Conservation (phyloP, 1,139 yeast species). For the Pneumocystis jirovecii region DNA sequence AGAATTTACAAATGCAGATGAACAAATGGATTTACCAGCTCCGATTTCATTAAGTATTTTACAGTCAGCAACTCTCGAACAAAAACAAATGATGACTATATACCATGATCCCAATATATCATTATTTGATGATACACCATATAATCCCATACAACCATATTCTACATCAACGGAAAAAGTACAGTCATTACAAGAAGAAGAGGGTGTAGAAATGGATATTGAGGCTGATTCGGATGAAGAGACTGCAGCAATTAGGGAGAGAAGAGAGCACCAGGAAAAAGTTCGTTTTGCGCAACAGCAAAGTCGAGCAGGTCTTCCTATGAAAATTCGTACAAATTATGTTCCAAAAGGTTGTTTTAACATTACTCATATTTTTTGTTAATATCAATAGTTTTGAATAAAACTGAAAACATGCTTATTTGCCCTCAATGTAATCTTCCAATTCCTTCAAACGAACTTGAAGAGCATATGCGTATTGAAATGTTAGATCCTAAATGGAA, state of each 20-base stretch:
- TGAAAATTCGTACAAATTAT: conserved; percentile 22
- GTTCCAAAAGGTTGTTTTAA: conserved; percentile 16
- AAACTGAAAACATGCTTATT: conserved; percentile 27
- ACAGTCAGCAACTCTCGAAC: conserved; percentile 45
- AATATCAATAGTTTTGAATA: conserved; percentile 32
- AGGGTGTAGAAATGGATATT: conserved; percentile 5
- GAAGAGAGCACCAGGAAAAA: conserved; percentile 13
- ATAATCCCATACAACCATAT: conserved; percentile 15
- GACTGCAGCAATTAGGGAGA: conserved; percentile 10
- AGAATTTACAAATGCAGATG: conserved; percentile 52
- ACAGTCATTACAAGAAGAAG: conserved; percentile 9
- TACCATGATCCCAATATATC: conserved; percentile 14
- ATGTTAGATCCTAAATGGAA: conserved; percentile 67
- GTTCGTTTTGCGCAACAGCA: conserved; percentile 5
- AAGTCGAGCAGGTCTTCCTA: conserved; percentile 8
- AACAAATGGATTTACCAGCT: conserved; percentile 41
- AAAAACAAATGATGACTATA: conserved; percentile 23
- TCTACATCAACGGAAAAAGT: conserved; percentile 16
- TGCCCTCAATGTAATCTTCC: conserved; percentile 58
- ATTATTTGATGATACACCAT: conserved; percentile 25
- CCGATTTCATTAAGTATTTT: conserved; percentile 50
- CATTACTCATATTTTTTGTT: background rate
- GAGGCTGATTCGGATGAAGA: conserved; percentile 9
- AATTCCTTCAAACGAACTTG: conserved; percentile 59
- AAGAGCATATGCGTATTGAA: conserved; percentile 55